phyloP scores from a whole-genome alignment of 371 early-diverging fungal genomes.

The Entomophthora muscae region DNA sequence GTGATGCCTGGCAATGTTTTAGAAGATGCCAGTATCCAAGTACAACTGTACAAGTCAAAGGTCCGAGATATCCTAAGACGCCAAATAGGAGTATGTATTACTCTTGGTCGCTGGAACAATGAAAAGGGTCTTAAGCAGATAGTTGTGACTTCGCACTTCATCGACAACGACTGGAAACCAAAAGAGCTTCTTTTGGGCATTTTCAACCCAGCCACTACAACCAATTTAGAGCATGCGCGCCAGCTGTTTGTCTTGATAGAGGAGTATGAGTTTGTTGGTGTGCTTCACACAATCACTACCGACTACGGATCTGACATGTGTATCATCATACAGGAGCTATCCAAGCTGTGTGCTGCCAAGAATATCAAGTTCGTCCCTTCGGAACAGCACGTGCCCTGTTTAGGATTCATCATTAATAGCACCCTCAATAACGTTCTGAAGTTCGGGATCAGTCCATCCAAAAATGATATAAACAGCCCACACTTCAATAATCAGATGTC shows the following conservation, averaged over 20 bases:
- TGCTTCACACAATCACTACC: neutral
- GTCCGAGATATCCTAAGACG: neutral
- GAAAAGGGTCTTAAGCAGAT: neutral
- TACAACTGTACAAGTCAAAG: neutral
- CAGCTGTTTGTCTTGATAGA: neutral
- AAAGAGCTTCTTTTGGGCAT: neutral
- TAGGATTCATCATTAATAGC: neutral
- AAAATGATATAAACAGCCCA: neutral
- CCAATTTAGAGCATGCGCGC: neutral
- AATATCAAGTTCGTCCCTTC: neutral
- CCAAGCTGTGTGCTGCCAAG: neutral
- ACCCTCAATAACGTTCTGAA: neutral
- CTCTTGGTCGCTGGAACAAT: neutral
- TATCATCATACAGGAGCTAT: neutral
- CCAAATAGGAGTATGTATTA: neutral
- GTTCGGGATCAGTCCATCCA: neutral
- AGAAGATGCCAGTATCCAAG: neutral
- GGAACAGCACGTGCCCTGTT: neutral
- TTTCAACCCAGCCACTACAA: neutral
- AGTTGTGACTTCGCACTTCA: neutral
- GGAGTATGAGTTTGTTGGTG: neutral
- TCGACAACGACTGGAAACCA: neutral
- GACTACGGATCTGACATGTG: neutral
- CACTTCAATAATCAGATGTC: neutral
- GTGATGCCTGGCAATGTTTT: neutral